Evolutionary conservation across 306 rosid species (phyloP).

Genomic region (Castanopsis chinensis): DNA sequence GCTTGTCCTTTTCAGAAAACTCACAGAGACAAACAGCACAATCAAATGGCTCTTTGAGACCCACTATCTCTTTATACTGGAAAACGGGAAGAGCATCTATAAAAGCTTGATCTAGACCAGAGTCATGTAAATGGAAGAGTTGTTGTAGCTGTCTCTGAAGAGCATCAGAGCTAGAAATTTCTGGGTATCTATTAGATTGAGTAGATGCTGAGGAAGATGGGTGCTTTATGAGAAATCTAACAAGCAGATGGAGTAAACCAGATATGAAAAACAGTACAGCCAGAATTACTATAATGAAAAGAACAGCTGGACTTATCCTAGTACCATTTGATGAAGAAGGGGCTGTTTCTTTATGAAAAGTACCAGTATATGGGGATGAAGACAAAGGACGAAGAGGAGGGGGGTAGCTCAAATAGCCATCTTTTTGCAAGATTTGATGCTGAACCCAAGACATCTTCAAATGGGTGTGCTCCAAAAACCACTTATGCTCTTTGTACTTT

Average conservation of each 20-base stretch:
- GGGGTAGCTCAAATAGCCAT: conserved; percentile 68
- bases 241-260: conserved; percentile 91
- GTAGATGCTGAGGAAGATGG: conserved; percentile 66
- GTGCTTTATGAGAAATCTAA: conserved; percentile 84
- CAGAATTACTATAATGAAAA: conserved; percentile 84
- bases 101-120: conserved; percentile 94
- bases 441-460: conserved; percentile 75
- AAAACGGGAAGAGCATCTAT: conserved; percentile 98
- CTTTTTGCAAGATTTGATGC: conserved; percentile 58
- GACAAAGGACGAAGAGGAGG: conserved; percentile 52
- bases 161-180: conserved; percentile 77
- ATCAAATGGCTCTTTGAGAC: conserved; percentile 85
- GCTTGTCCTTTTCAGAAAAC: conserved; percentile 81
- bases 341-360: conserved; percentile 41
- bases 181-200: conserved; percentile 62
- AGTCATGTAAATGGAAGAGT: conserved; percentile 93
- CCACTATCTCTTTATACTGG: conserved; percentile 85
- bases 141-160: conserved; percentile 96
- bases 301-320: conserved; percentile 92
- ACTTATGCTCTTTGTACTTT: conserved; percentile 33
- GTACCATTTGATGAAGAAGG: conserved; percentile 66
- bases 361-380: conserved; percentile 41
- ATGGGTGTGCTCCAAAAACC: conserved; percentile 58
- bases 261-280: conserved; percentile 92
- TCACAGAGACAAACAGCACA: conserved; percentile 96